Conservation (phyloP, 2,329 filamentous ascomycete genomes). For the Stylonectria norvegica region DNA sequence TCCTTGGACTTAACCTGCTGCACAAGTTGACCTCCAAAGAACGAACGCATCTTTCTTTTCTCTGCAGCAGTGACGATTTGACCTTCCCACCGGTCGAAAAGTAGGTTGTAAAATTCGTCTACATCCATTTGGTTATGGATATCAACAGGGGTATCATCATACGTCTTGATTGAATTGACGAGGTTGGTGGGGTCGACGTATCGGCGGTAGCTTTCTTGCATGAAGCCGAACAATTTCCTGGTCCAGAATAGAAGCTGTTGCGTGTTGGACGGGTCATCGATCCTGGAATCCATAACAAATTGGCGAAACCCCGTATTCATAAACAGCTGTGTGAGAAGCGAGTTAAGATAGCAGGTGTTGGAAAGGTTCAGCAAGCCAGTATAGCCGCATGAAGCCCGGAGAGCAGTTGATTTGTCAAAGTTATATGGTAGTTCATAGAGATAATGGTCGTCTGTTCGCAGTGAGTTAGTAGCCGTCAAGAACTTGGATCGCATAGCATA, state of each 20-base stretch:
- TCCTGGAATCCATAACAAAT: conserved; percentile 69
- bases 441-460: conserved; percentile 45
- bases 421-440: conserved; percentile 57
- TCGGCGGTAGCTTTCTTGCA: conserved; percentile 78
- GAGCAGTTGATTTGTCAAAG: conserved; percentile 63
- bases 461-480: conserved; percentile 10
- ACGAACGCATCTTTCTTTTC: conserved; percentile 71
- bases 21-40: conserved; percentile 88
- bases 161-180: conserved; percentile 74
- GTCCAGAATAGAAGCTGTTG: conserved; percentile 74
- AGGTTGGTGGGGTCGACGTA: conserved; percentile 70
- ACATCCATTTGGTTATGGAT: conserved; percentile 94
- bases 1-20: conserved; percentile 96
- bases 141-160: conserved; percentile 79
- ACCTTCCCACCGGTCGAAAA: conserved; percentile 87
- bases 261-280: conserved; percentile 51
- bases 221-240: conserved; percentile 74
- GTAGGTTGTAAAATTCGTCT: conserved; percentile 92
- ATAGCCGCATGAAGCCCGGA: conserved; percentile 77
- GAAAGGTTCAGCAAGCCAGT: conserved; percentile 88
- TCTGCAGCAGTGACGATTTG: conserved; percentile 67
- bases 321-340: conserved; percentile 87
- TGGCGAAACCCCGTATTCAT: conserved; percentile 88
- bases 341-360: conserved; percentile 97
- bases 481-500: conserved; percentile 22